Evolutionary conservation across 805 yeast species (phyloP), one percentile per base, ranked within the genome.

Genomic region (Saturnispora saitoi): DNA sequence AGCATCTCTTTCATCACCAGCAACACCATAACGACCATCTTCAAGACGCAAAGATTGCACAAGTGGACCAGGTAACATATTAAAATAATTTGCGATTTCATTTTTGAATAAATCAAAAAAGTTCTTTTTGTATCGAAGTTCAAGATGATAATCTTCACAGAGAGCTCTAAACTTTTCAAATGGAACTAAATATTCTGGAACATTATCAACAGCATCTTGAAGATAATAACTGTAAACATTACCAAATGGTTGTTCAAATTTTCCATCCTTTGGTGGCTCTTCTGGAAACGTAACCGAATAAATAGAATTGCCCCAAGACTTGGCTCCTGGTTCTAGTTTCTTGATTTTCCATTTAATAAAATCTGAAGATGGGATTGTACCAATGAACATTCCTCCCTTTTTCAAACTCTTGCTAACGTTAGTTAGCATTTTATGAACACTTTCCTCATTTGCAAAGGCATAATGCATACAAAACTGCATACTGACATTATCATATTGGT

Each of bases 121-220:
- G 46, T 86, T 82, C 70, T 81, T 81, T 58, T 82, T 82, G 56
- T 78, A 78, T 51, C 82, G 75, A 50, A 93, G 67, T 49, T 80
- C 83, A 53, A 91, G 66, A 12, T 87, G 87, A 63, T 80, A 86
- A 50, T 88, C 95, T 60, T 83, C 87, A 40, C 96, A 95, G 48
- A 91, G 67, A 48, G 83, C 78, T 64, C 95, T 74, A 50, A 93
- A 77, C 1, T 82, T 77, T 59, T 91, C 97, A 65, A 93, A 89
- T 1, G 97, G 98, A 6, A 93, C 96, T 5, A 93, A 95, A 59
- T 85, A 93, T 61, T 93, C 99, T 0, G 98, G 98, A 22, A 93
- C 96, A 58, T 93, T 83, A 53, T 88, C 96, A 43, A 93, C 91
- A 0, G 99, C 99, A 68, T 93, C 99, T 54, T 81, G 81, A 50